A percentile compares a stretch with the other conserved stretches of the same genome.
Evolutionary conservation across 2,329 filamentous ascomycete species (phyloP).

Genomic region (Diplodia sapinea): DNA sequence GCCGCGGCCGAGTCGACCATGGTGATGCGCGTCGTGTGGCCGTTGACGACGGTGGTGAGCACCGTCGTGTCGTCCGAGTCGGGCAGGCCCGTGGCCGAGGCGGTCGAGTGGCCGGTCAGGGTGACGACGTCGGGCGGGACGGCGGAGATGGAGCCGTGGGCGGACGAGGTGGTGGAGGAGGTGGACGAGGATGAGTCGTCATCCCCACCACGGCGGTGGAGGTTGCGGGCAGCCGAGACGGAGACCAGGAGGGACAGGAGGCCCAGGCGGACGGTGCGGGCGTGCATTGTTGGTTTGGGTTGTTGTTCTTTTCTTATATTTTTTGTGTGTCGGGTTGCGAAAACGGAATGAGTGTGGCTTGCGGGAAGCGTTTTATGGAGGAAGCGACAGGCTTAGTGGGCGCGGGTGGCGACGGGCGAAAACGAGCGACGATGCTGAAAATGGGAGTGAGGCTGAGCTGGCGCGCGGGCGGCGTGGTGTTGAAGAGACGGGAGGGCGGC

Average conservation of each 20-base stretch:
- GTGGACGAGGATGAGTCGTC: background rate
- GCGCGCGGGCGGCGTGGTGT: background rate
- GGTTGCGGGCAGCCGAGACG: background rate
- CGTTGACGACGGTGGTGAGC: conserved; percentile 3
- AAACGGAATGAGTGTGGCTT: background rate
- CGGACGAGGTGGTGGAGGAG: background rate
- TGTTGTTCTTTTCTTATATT: no score
- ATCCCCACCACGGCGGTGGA: background rate
- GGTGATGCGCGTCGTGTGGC: conserved; percentile 6
- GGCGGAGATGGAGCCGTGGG: conserved; percentile 1
- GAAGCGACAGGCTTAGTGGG: background rate
- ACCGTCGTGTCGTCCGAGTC: background rate
- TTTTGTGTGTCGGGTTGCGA: no score
- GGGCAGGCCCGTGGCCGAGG: background rate
- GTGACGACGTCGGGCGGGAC: background rate
- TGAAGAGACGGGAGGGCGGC: background rate
- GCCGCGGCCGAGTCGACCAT: background rate
- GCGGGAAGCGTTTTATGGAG: background rate
- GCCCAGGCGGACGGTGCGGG: background rate
- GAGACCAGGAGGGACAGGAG: background rate
- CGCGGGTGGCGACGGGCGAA: background rate
- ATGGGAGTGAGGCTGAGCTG: background rate
- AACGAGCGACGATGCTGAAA: background rate
- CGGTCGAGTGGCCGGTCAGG: conserved; percentile 5
- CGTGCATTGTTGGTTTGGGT: background rate